Evolutionary conservation across 768 basidiomycete genomes (phyloP), one percentile per base, ranked within the genome.

Genomic region (Rhizopogon rudus): DNA sequence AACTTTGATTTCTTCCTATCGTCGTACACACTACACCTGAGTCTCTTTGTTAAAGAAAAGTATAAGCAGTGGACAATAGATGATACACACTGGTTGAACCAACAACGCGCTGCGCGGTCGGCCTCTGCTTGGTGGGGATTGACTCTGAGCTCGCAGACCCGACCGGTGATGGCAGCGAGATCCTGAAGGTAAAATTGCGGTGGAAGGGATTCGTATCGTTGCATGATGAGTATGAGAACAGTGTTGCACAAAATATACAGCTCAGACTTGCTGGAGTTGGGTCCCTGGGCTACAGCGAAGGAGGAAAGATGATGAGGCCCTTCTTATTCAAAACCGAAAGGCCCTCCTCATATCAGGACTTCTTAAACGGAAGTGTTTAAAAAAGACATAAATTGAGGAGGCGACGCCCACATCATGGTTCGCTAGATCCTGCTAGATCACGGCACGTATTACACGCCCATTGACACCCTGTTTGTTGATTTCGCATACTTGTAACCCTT

Each of bases 101-200:
- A 73, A 45, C 49, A 57, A 16, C 72, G 65, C 13, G 73, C 67
- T 12, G 56, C 61, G 0, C 57, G 61, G 56, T 73, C 72, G 10
- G 72, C 73, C 33, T 64, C 64, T n/a, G 66, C 65, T 61, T 73
- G 66, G 54, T 64, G 59, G 20, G 64, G 37, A 51, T 66, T 73
- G 43, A 67, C 61, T 57, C 66, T 67, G 59, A 73, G 62, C 53
- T 74, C 70, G 57, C 63, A 74, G 57, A 69, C 69, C 44, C 67
- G 68, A 25, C 68, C 65, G 29, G 73, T 71, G 29, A 74, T 70
- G 37, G 70, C 68, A 20, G 63, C 63, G 29, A 73, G 66, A 57
- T 73, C 72, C 52, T 65, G 61, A 17, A 73, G 68, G 51, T 64
- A 64, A 61, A 73, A 74, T 35, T 72, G 68, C 4, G 70, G 55